Evolutionary conservation across 2,329 filamentous ascomycete genomes (phyloP).

Genomic region (Tolypocladium ophioglossoides): DNA sequence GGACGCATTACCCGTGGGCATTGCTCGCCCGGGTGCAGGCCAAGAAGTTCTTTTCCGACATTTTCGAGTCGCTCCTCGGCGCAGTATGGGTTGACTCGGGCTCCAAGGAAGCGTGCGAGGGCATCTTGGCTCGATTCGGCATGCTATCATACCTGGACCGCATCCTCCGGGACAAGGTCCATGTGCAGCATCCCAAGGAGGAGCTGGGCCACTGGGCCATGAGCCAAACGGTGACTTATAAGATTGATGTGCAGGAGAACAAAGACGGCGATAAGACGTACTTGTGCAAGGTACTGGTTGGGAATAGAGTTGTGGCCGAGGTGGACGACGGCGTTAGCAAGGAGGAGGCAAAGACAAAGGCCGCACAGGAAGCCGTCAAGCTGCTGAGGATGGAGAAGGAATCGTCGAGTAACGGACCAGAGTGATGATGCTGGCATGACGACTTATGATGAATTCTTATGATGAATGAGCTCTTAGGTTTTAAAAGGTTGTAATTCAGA

Average conservation of each 20-base stretch:
- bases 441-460: too few species aligned
- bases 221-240: constrained; percentile 43
- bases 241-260: constrained; percentile 16
- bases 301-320: constrained; percentile 31
- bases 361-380: constrained; percentile 40
- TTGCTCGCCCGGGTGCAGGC: constrained; percentile 53
- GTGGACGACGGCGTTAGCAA: constrained; percentile 33
- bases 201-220: constrained; percentile 50
- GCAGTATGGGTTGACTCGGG: constrained; percentile 78
- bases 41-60: constrained; percentile 72
- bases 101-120: constrained; percentile 45
- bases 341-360: constrained; percentile 44
- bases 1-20: constrained; percentile 63
- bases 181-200: constrained; percentile 57
- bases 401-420: background rate
- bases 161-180: constrained; percentile 47
- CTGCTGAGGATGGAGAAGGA: constrained; percentile 16
- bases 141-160: constrained; percentile 53
- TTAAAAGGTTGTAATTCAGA: background rate
- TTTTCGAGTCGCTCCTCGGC: constrained; percentile 71
- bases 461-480: background rate
- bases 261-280: constrained; percentile 17
- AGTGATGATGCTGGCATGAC: background rate
- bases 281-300: constrained; percentile 39
- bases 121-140: constrained; percentile 52